Conservation (phyloP, 192 early-diverging fungal genomes). For the Umbelopsis ramanniana region DNA sequence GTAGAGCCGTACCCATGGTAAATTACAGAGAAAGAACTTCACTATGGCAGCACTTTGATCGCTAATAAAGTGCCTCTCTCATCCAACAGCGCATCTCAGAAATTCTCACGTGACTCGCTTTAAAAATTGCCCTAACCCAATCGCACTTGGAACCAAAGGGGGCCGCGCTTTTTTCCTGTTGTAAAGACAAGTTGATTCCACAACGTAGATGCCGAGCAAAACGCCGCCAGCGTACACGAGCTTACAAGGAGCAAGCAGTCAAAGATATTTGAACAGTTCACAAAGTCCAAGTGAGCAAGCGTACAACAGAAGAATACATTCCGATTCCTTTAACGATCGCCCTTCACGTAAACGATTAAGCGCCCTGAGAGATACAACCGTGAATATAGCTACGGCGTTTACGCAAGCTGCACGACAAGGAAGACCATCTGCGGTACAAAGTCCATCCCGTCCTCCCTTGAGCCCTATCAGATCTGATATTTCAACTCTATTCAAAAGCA, state of each 20-base stretch:
- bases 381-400: slow-evolving; percentile 23
- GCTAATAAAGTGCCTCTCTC: neutral
- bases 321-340: neutral
- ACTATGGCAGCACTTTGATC: neutral
- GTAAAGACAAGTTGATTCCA: neutral
- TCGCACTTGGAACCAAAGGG: neutral
- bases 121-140: slow-evolving; percentile 6
- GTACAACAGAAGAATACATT: neutral
- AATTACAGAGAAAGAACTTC: slow-evolving; percentile 21
- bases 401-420: slow-evolving; percentile 4
- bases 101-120: neutral
- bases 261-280: slow-evolving; percentile 2
- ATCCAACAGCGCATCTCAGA: neutral
- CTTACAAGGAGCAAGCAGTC: neutral
- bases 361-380: slow-evolving; percentile 12
- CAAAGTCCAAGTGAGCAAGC: slow-evolving; percentile 15
- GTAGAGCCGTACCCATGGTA: slow-evolving; percentile 11
- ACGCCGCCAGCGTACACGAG: slow-evolving; percentile 13
- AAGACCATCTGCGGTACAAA: neutral
- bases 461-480: neutral
- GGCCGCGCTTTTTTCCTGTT: neutral
- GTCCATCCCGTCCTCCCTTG: neutral
- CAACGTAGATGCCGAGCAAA: slow-evolving; percentile 7
- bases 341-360: neutral
- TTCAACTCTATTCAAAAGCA: neutral